phyloP scores from a whole-genome alignment of 208 protist species.

The Wallacemonas sp. region DNA sequence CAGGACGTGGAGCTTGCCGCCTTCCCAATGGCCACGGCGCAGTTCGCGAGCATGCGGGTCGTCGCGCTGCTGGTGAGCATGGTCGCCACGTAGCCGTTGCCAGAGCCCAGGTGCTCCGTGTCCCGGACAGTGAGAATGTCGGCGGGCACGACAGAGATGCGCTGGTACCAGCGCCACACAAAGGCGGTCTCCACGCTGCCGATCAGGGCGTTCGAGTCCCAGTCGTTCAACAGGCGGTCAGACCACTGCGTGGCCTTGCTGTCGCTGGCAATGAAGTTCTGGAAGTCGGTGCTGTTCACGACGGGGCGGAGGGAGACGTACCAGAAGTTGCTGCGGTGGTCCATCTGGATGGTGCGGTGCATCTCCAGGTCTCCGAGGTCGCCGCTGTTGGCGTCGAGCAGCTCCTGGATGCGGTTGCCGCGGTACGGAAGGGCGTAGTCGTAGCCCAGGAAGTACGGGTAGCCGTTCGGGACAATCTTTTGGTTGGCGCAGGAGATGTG shows the following conservation, averaged over 20 bases:
- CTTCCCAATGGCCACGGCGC: slow-evolving; percentile 24
- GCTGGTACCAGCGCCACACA: slow-evolving; percentile 62
- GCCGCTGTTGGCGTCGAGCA: slow-evolving; percentile 27
- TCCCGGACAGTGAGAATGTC: slow-evolving; percentile 28
- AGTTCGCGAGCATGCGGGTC: slow-evolving; percentile 31
- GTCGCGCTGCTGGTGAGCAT: slow-evolving; percentile 31
- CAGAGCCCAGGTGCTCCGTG: slow-evolving; percentile 13
- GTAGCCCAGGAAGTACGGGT: slow-evolving; percentile 44
- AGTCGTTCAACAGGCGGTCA: slow-evolving; percentile 29
- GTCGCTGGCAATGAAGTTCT: slow-evolving; percentile 22
- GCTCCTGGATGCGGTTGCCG: slow-evolving; percentile 39
- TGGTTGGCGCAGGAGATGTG: slow-evolving; percentile 59
- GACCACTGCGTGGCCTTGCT: slow-evolving; percentile 23
- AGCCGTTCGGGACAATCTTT: slow-evolving; percentile 44
- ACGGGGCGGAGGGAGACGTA: slow-evolving; percentile 28
- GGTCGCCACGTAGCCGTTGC: slow-evolving; percentile 27
- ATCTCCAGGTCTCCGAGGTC: slow-evolving; percentile 17
- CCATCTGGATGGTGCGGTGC: slow-evolving; percentile 46
- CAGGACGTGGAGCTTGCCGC: slow-evolving; percentile 23
- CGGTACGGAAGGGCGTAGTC: slow-evolving; percentile 51
- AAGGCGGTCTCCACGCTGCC: slow-evolving; percentile 52
- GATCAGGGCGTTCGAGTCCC: slow-evolving; percentile 36
- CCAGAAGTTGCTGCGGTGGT: slow-evolving; percentile 57
- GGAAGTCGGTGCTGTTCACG: slow-evolving; percentile 26
- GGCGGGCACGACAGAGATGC: slow-evolving; percentile 38